Percentiles rank a stretch among this genome's conserved stretches.
phyloP scores from a whole-genome alignment of 352 stramenopile genomes.

The Globisporangium mamillatum region DNA sequence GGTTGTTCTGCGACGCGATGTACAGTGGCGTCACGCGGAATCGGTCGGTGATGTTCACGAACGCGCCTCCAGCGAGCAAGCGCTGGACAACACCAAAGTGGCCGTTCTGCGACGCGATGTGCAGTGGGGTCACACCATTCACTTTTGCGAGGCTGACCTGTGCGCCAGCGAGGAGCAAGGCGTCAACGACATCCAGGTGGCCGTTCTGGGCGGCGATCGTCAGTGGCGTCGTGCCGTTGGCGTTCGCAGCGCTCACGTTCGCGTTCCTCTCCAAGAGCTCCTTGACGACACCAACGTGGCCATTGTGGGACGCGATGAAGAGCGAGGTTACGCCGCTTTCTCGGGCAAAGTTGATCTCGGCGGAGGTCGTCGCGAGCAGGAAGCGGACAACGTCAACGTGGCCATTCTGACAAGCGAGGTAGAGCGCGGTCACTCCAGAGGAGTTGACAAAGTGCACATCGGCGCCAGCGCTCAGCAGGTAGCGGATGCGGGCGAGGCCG shows the following conservation, averaged over 20 bases:
- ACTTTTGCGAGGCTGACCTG: constrained; percentile 10
- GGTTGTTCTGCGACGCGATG: constrained; percentile 17
- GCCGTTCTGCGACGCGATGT: constrained; percentile 17
- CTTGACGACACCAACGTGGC: constrained; percentile 11
- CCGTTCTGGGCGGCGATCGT: constrained; percentile 15
- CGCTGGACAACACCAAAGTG: background rate
- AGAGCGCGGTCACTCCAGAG: background rate
- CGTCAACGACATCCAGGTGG: constrained; percentile 7
- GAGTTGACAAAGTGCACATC: constrained; percentile 6
- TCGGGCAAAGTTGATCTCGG: constrained; percentile 1
- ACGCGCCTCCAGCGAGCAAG: constrained; percentile 7
- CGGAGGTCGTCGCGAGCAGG: background rate
- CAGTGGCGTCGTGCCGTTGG: constrained; percentile 10
- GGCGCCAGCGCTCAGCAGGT: background rate
- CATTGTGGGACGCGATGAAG: constrained; percentile 15
- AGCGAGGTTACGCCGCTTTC: constrained; percentile 11
- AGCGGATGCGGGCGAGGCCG: background rate
- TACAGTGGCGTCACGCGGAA: constrained; percentile 17
- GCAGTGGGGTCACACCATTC: constrained; percentile 9
- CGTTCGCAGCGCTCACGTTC: background rate
- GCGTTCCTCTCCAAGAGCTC: background rate
- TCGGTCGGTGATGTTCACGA: constrained; percentile 9
- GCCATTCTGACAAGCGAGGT: constrained; percentile 14
- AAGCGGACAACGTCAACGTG: background rate
- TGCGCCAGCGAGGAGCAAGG: background rate